Conservation (phyloP, 768 basidiomycete species). For the Lentinus brumalis region DNA sequence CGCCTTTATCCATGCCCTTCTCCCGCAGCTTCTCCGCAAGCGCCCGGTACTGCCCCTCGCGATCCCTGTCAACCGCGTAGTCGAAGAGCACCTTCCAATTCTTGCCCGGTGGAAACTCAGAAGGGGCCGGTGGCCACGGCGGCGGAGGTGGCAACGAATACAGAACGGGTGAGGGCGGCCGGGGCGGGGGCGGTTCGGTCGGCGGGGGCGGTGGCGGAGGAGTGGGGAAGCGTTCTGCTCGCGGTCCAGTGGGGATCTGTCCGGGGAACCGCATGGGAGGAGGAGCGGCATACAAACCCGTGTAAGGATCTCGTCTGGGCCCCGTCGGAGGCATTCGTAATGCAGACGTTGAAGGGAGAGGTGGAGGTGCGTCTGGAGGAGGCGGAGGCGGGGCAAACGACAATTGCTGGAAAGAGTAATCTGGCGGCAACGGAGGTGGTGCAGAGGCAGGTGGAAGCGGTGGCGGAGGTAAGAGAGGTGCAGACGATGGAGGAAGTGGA, state of each 20-base stretch:
- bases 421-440: conserved; percentile 25
- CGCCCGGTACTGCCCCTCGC: conserved; percentile 40
- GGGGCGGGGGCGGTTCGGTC: conserved; percentile 17
- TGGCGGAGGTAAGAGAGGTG: conserved; percentile 17
- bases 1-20: conserved; percentile 26
- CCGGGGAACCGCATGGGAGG: conserved; percentile 17
- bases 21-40: conserved; percentile 45
- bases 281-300: not conserved
- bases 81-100: conserved; percentile 69
- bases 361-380: conserved; percentile 16
- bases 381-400: conserved; percentile 30
- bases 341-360: conserved; percentile 10
- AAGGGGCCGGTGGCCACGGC: conserved; percentile 57
- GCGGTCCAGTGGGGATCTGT: conserved; percentile 21
- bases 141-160: conserved; percentile 48
- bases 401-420: conserved; percentile 23
- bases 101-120: conserved; percentile 49
- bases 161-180: conserved; percentile 22
- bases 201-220: conserved; percentile 14
- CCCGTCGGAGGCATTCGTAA: conserved; percentile 11
- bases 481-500: conserved; percentile 25
- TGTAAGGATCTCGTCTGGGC: conserved; percentile 7
- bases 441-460: conserved; percentile 23
- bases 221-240: not conserved
- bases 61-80: conserved; percentile 50